phyloP scores from a whole-genome alignment of 306 rosid genomes.

The Glycine latifolia region DNA sequence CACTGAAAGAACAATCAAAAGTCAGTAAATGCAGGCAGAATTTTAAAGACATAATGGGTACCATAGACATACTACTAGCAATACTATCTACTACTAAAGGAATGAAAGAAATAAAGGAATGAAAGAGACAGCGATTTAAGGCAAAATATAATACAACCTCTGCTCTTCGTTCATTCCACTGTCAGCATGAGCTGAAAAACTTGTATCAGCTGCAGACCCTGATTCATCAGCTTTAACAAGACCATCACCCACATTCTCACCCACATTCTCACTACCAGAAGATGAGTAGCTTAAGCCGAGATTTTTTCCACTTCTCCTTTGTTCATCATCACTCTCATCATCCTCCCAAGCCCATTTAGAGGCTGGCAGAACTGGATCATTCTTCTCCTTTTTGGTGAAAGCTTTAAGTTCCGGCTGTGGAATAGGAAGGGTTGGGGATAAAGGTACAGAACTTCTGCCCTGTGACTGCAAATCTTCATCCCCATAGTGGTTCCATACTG shows the following conservation, averaged over 20 bases:
- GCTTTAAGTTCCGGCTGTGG: slow-evolving; percentile 83
- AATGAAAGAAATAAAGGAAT: slow-evolving; percentile 24
- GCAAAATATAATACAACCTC: slow-evolving; percentile 62
- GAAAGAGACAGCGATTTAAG: slow-evolving; percentile 35
- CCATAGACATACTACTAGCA: slow-evolving; percentile 8
- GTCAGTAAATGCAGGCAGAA: not conserved
- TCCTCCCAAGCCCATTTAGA: slow-evolving; percentile 99
- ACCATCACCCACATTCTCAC: slow-evolving; percentile 82
- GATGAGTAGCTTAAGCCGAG: slow-evolving; percentile 92
- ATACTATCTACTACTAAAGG: slow-evolving; percentile 4
- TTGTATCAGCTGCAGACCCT: slow-evolving; percentile 74
- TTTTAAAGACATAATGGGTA: not conserved
- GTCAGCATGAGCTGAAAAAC: slow-evolving; percentile 66
- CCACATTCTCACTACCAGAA: slow-evolving; percentile 95
- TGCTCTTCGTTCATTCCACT: slow-evolving; percentile 93
- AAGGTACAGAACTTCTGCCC: slow-evolving; percentile 63
- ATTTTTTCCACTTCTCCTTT: slow-evolving; percentile 66
- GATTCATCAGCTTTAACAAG: slow-evolving; percentile 69
- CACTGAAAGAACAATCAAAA: not conserved
- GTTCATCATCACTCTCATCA: slow-evolving; percentile 93
- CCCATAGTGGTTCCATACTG: slow-evolving; percentile 71
- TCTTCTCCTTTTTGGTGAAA: slow-evolving; percentile 76
- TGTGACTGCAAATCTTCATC: slow-evolving; percentile 64
- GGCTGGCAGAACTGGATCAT: slow-evolving; percentile 83
- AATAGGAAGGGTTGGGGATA: slow-evolving; percentile 66